These are phyloP conservation scores for Musa acuminata DNA, from an alignment of 176 grass and related monocot species.

Conservation along the genomic window DNA sequence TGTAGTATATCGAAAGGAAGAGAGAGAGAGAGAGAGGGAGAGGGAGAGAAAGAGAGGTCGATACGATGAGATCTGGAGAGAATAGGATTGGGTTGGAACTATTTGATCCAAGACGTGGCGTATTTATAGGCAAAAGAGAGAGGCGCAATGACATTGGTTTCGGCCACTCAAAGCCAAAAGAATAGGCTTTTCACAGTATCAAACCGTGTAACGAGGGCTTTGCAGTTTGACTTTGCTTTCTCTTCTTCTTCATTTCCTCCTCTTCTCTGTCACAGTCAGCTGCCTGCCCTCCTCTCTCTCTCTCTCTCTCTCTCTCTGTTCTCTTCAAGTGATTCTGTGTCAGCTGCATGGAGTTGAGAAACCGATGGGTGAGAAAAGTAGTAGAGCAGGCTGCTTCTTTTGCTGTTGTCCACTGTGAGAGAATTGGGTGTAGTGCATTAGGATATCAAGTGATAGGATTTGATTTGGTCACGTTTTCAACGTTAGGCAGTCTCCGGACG, in stretches of 20 bases:
- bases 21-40: too few relatives aligned
- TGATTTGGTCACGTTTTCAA: background rate
- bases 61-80: too few relatives aligned
- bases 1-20: background rate
- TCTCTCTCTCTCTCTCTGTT: background rate
- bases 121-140: too few relatives aligned
- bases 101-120: too few relatives aligned
- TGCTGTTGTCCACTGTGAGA: background rate
- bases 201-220: too few relatives aligned
- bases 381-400: too few relatives aligned
- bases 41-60: background rate
- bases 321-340: background rate
- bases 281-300: background rate
- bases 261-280: background rate
- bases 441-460: background rate
- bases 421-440: slow-evolving; percentile 1
- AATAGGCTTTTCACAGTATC: too few relatives aligned
- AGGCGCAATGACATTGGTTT: too few relatives aligned
- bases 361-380: background rate
- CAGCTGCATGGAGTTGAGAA: too few relatives aligned
- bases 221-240: too few relatives aligned
- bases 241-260: background rate
- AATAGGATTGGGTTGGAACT: too few relatives aligned
- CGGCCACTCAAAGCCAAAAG: too few relatives aligned
- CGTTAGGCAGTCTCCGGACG: background rate